phyloP scores from a whole-genome alignment of 805 yeast species.

The Candida pseudofarinosa region DNA sequence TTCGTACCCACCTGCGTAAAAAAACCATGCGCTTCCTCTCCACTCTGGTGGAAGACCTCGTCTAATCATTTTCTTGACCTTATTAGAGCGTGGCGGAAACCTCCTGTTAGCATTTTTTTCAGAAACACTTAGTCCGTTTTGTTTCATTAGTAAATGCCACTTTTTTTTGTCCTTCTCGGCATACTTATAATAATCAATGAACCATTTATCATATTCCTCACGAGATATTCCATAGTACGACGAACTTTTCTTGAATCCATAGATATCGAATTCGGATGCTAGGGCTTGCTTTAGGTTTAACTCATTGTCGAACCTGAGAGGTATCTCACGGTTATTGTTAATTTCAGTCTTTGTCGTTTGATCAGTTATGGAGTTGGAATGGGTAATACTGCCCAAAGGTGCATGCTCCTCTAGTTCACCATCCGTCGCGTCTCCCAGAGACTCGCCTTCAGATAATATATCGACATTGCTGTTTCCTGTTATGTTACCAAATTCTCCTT shows the following conservation, averaged over 20 bases:
- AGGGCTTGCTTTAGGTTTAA: conserved; percentile 9
- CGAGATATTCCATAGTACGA: conserved; percentile 42
- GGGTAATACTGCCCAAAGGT: neutral
- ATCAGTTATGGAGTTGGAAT: neutral
- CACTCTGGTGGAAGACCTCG: conserved; percentile 96
- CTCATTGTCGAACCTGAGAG: neutral
- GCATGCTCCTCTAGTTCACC: neutral
- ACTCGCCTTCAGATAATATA: neutral
- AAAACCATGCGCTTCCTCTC: conserved; percentile 97
- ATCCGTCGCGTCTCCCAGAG: neutral
- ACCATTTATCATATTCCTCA: conserved; percentile 71
- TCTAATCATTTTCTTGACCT: conserved; percentile 73
- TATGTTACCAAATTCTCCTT: neutral
- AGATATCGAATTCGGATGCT: conserved; percentile 51
- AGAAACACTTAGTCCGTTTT: conserved; percentile 58
- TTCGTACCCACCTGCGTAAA: conserved; percentile 83
- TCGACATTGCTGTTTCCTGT: neutral
- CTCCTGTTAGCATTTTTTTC: conserved; percentile 44
- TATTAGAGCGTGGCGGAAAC: conserved; percentile 77
- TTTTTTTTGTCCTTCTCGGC: conserved; percentile 62
- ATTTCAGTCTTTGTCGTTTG: neutral
- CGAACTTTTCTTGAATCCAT: conserved; percentile 78
- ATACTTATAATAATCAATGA: conserved; percentile 61
- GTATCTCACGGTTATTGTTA: neutral
- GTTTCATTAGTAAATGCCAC: conserved; percentile 68